These are phyloP conservation scores for Schwanniomyces occidentalis DNA, from an alignment of 805 yeast genomes.

Conservation along the genomic window DNA sequence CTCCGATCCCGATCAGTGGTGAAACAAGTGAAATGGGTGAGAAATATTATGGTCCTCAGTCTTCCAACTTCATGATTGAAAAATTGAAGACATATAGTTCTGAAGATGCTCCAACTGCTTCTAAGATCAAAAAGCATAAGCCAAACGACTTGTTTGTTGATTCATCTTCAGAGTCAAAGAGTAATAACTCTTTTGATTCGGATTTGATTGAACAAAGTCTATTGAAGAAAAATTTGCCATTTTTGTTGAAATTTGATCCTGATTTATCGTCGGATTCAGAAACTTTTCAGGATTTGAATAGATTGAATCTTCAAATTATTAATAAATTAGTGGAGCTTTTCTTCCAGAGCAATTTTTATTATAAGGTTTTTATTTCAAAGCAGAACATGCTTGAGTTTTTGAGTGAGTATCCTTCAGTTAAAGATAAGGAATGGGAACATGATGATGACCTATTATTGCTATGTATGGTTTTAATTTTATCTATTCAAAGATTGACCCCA, in stretches of 20 bases:
- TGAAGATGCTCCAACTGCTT: not conserved
- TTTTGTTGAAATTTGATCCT: conserved; percentile 15
- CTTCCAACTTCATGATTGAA: conserved; percentile 49
- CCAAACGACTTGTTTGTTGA: conserved; percentile 1
- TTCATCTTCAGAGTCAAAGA: conserved; percentile 2
- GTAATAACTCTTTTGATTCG: conserved; percentile 5
- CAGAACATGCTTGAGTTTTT: conserved; percentile 36
- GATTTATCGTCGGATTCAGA: conserved; percentile 18
- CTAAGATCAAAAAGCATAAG: conserved; percentile 3
- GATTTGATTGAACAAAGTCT: conserved; percentile 20
- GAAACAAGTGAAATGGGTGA: conserved; percentile 41
- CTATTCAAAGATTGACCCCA: conserved; percentile 39
- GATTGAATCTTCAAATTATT: conserved; percentile 33
- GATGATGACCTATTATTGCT: conserved; percentile 50
- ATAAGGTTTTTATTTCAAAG: conserved; percentile 40
- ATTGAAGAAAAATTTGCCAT: conserved; percentile 34
- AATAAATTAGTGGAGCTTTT: conserved; percentile 39
- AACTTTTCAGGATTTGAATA: conserved; percentile 12
- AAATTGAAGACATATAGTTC: conserved; percentile 19
- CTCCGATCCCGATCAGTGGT: conserved; percentile 25
- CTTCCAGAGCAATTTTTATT: conserved; percentile 40
- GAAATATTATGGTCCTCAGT: conserved; percentile 53
- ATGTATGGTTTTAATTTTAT: conserved; percentile 43
- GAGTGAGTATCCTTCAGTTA: conserved; percentile 29
- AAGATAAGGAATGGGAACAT: conserved; percentile 43